Percentiles rank a stretch among this genome's conserved stretches.
These are phyloP conservation scores for Alternaria alternata DNA, from an alignment of 2,329 filamentous ascomycete species.

Conservation along the genomic window DNA sequence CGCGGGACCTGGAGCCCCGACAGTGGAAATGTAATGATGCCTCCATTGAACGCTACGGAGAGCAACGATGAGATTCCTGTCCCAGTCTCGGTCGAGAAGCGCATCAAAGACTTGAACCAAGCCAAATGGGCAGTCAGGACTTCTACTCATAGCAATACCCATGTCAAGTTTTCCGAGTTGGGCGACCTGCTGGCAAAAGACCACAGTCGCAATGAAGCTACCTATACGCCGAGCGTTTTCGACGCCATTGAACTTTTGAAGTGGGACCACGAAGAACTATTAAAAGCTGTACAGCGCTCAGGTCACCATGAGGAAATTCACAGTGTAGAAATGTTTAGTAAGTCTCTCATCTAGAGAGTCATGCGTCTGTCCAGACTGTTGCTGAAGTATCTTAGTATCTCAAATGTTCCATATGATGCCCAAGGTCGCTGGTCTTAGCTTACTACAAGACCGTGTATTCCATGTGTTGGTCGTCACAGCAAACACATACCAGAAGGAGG, in stretches of 20 bases:
- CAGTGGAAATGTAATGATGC: slow-evolving; percentile 21
- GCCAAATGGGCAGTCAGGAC: slow-evolving; percentile 72
- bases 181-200: slow-evolving; percentile 64
- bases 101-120: slow-evolving; percentile 23
- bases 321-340: slow-evolving; percentile 51
- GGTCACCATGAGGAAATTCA: slow-evolving; percentile 23
- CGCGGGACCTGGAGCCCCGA: slow-evolving; percentile 25
- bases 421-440: slow-evolving; percentile 43
- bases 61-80: slow-evolving; percentile 1
- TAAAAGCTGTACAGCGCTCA: slow-evolving; percentile 33
- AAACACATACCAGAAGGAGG: slow-evolving; percentile 24
- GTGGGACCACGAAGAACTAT: slow-evolving; percentile 52
- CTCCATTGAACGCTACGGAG: slow-evolving; percentile 4
- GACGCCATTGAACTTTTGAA: slow-evolving; percentile 55
- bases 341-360: slow-evolving; percentile 21
- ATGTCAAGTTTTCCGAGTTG: slow-evolving; percentile 69
- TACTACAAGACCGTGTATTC: slow-evolving; percentile 72
- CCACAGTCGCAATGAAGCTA: slow-evolving; percentile 65
- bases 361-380: background rate
- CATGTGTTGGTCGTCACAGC: slow-evolving; percentile 69
- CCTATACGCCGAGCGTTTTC: slow-evolving; percentile 66
- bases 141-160: slow-evolving; percentile 59
- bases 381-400: slow-evolving; percentile 53
- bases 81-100: slow-evolving; percentile 28
- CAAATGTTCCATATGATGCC: slow-evolving; percentile 73